Evolutionary conservation across 2,329 filamentous ascomycete genomes (phyloP).

Genomic region (Elsinoe ampelina): DNA sequence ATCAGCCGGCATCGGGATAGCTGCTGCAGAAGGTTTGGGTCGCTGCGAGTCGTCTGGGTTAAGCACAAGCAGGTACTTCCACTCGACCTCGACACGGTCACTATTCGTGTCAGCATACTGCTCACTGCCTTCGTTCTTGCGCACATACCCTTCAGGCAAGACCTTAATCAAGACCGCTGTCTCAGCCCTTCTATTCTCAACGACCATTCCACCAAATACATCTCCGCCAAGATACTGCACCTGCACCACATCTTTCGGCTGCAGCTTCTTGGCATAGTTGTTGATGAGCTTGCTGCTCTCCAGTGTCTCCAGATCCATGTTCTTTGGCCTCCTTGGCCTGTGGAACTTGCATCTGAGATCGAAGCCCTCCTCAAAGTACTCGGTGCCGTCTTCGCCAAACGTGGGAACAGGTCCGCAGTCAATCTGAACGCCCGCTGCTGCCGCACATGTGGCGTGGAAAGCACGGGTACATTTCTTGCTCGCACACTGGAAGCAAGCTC

Average conservation of each 20-base stretch:
- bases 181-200: slow-evolving; percentile 72
- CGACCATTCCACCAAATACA: slow-evolving; percentile 80
- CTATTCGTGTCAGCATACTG: slow-evolving; percentile 38
- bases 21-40: slow-evolving; percentile 64
- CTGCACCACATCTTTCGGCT: slow-evolving; percentile 70
- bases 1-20: slow-evolving; percentile 57
- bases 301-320: slow-evolving; percentile 46
- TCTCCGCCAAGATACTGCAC: slow-evolving; percentile 76
- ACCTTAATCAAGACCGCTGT: slow-evolving; percentile 70
- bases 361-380: slow-evolving; percentile 85
- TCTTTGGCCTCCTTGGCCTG: slow-evolving; percentile 74
- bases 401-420: slow-evolving; percentile 79
- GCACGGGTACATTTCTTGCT: slow-evolving; percentile 87
- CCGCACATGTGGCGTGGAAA: slow-evolving; percentile 91
- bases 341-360: slow-evolving; percentile 95
- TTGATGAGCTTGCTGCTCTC: slow-evolving; percentile 62
- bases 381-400: slow-evolving; percentile 79
- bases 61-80: slow-evolving; percentile 72
- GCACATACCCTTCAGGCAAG: slow-evolving; percentile 68
- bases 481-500: slow-evolving; percentile 95
- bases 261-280: slow-evolving; percentile 58
- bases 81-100: slow-evolving; percentile 68
- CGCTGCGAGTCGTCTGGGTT: slow-evolving; percentile 61
- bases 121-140: no score
- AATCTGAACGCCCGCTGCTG: slow-evolving; percentile 82